Evolutionary conservation across 768 basidiomycete genomes (phyloP), one percentile per base, ranked within the genome.

Genomic region (Calocera viscosa): DNA sequence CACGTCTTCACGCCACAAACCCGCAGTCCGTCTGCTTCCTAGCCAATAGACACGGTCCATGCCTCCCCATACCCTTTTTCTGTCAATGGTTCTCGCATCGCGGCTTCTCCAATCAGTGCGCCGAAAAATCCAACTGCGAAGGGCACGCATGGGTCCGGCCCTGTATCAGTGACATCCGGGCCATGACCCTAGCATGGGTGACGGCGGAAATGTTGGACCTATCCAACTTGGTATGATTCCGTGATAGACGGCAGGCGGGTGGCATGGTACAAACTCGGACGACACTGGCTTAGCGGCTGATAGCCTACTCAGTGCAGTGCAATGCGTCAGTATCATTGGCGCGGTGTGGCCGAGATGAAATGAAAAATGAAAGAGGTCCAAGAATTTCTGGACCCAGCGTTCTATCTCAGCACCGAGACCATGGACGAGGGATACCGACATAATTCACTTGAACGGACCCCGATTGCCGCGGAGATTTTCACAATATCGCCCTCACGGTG

Each of bases 101-200:
- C 83, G 8, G 78, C 75, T 0, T 43, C 38, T 1, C 70, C 63
- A 49, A 95, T 78, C 49, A 98, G 77, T 22, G 81, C 81, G 3
- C 90, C 91, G 73, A 98, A 98, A 94, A 78, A 1, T 92, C 83
- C 17, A 98, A 71, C 74, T 92, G 85, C 49, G 80, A 82, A 0
- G 95, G 92, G 89, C 90, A 94, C 68, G 83, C 78, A 69, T 94
- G 89, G 65, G 65, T 72, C 86, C 90, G 90, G 0, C 73, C 72
- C 34, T 76, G 70, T 64, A 72, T 71, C 70, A 2, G 53, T 35
- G 63, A 47, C 30, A 65, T 24, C 39, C 67, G 14, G 43, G 39
- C n/a, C 43, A 17, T 14, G 86, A 83, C 63, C 74, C 75, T 0
- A 86, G 83, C 30, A 78, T 77, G 1, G 81, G 80, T 0, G 88